Base-by-base conservation (phyloP, 192 early-diverging fungal genomes). In the Backusella morwellensis region DNA sequence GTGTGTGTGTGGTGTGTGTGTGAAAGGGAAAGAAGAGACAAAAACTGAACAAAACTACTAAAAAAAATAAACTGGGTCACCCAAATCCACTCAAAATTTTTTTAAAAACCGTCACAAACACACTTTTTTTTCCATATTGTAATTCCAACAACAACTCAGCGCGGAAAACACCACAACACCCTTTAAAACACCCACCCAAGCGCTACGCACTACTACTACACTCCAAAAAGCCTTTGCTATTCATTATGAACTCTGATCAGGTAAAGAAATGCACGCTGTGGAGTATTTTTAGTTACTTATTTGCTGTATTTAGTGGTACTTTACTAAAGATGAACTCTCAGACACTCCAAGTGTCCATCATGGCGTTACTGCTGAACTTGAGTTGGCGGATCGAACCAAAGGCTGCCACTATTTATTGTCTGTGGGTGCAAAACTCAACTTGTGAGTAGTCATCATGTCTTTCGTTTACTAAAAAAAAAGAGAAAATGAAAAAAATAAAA, bases 341-440 rank as follows among this genome's bases (percentile, higher is more conserved):
- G 84, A 81, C 47, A 89, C 88, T n/a, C 88, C 88, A 42, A 87
- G 85, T 29, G 85, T 89, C 59, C 66, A 73, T 40, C 76, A 83
- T 68, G 88, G 88, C 12, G 78, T 85, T 75, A 76, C 89, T 35
- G 81, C 78, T 50, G 86, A 86, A 77, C 78, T 85, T 29, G 89
- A 90, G 72, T 85, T 87, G 67, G 70, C 88, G 63, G 89, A 90
- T 72, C 74, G 88, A 17, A 86, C 84, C 23, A 90, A 90, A 77
- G 89, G 87, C 0, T 84, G 83, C 35, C 77, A 78, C 42, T 83
- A 86, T 47, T 85, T 90, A 29, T 75, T 87, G 26, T 82, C 86
- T 21, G 87, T 87, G 14, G 77, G 85, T 23, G 68, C 85, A 1
- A 86, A 85, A 38, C 75, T 90, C 54, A 85, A 85, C 77, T 76